Percentiles rank a stretch among this genome's conserved stretches.
Evolutionary conservation across 2,329 filamentous ascomycete genomes (phyloP).

Genomic region (Clonostachys rosea): DNA sequence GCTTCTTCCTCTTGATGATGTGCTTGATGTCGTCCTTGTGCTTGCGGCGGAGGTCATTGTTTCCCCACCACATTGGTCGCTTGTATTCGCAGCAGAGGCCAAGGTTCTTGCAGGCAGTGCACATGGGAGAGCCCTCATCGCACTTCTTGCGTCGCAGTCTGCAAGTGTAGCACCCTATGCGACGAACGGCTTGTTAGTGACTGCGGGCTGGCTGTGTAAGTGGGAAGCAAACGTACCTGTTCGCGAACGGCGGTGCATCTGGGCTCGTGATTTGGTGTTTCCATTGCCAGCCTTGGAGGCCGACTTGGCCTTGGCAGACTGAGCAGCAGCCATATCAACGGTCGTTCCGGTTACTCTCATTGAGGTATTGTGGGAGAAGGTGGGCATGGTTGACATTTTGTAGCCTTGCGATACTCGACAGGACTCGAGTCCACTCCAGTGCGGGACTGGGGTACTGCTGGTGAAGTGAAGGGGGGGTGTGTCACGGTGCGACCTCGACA

Average conservation of each 20-base stretch:
- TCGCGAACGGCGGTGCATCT: slow-evolving; percentile 91
- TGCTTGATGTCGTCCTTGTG: slow-evolving; percentile 97
- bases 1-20: slow-evolving; percentile 95
- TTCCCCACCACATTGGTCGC: slow-evolving; percentile 95
- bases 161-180: slow-evolving; percentile 64
- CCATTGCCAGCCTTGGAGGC: slow-evolving; percentile 46
- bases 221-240: slow-evolving; percentile 64
- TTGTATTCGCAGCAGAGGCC: slow-evolving; percentile 93
- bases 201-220: slow-evolving; percentile 15
- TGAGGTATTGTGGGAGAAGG: slow-evolving; percentile 48
- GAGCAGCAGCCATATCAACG: slow-evolving; percentile 59
- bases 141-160: slow-evolving; percentile 65
- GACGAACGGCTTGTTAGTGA: slow-evolving; percentile 10
- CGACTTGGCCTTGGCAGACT: slow-evolving; percentile 54
- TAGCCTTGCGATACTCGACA: slow-evolving; percentile 24
- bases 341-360: slow-evolving; percentile 37
- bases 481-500: slow-evolving; percentile 3
- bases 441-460: slow-evolving; percentile 1
- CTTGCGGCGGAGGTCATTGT: slow-evolving; percentile 75
- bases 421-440: neutral
- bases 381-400: slow-evolving; percentile 65
- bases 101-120: slow-evolving; percentile 67
- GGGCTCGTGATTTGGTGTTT: slow-evolving; percentile 64
- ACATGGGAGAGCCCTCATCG: slow-evolving; percentile 59
- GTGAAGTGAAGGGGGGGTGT: slow-evolving; percentile 4